These are phyloP conservation scores for Cicer judaicum DNA, from an alignment of 306 rosid genomes.

Conservation along the genomic window DNA sequence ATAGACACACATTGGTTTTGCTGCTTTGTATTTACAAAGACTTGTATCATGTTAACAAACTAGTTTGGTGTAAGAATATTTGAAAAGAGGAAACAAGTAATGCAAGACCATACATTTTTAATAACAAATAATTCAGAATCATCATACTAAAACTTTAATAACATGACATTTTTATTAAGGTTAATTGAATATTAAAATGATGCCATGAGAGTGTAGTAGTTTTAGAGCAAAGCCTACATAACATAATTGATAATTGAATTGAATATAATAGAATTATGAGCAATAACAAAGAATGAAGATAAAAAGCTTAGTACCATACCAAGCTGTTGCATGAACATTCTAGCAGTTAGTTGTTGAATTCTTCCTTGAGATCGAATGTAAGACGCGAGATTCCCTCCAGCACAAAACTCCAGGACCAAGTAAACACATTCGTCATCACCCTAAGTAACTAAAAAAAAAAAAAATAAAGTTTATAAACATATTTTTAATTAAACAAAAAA, in stretches of 20 bases:
- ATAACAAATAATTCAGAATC: too few relatives aligned
- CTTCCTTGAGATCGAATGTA: conserved; percentile 58
- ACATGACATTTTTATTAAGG: too few relatives aligned
- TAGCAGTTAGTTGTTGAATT: conserved; percentile 57
- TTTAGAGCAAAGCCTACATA: conserved; percentile 59
- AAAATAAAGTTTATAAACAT: background rate
- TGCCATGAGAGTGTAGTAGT: conserved; percentile 50
- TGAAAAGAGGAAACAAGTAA: too few relatives aligned
- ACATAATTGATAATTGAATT: background rate
- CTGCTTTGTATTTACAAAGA: too few relatives aligned
- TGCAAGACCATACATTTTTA: too few relatives aligned
- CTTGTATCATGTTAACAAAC: too few relatives aligned
- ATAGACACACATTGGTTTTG: too few relatives aligned
- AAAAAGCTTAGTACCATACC: conserved; percentile 47
- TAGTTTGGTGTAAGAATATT: too few relatives aligned
- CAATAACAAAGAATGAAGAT: background rate
- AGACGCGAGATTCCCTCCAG: conserved; percentile 65
- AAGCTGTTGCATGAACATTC: conserved; percentile 68
- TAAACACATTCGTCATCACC: conserved; percentile 51
- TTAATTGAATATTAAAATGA: conserved; percentile 41
- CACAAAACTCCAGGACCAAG: conserved; percentile 66
- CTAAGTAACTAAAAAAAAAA: conserved; percentile 13
- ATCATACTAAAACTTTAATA: too few relatives aligned
- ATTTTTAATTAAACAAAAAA: background rate
- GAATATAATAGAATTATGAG: too few relatives aligned